Conservation (phyloP, 2,329 filamentous ascomycete genomes). For the Aspergillus fumigatiaffinis region DNA sequence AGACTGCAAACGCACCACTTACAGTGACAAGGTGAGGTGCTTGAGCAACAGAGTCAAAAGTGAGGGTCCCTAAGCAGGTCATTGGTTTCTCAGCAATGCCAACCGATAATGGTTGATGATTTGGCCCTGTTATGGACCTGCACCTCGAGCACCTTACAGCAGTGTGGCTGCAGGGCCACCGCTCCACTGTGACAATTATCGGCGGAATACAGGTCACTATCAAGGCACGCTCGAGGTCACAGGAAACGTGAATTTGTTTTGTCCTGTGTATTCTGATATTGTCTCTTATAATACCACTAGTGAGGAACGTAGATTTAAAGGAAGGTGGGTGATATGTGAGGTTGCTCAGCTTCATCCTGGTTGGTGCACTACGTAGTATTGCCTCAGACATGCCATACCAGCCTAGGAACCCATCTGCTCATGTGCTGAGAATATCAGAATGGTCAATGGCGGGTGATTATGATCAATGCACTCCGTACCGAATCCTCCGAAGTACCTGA, state of each 20-base stretch:
- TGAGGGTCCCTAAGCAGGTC: neutral
- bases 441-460: neutral
- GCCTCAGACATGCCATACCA: no score
- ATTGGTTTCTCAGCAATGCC: conserved; percentile 1
- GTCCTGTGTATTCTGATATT: neutral
- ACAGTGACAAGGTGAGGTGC: neutral
- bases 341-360: no score
- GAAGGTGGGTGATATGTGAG: neutral
- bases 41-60: neutral
- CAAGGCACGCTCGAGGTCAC: neutral
- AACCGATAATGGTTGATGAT: conserved; percentile 3
- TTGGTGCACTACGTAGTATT: no score
- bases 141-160: neutral
- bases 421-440: no score
- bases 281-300: neutral
- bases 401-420: no score
- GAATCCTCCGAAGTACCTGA: neutral
- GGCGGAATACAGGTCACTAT: conserved; percentile 2
- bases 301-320: neutral
- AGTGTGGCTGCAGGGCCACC: neutral
- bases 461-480: neutral
- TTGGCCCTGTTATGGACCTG: conserved; percentile 2
- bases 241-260: neutral
- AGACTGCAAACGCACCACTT: neutral
- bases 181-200: neutral